phyloP scores from a whole-genome alignment of 129 eudicot species.

The Escallonia herrerae region DNA sequence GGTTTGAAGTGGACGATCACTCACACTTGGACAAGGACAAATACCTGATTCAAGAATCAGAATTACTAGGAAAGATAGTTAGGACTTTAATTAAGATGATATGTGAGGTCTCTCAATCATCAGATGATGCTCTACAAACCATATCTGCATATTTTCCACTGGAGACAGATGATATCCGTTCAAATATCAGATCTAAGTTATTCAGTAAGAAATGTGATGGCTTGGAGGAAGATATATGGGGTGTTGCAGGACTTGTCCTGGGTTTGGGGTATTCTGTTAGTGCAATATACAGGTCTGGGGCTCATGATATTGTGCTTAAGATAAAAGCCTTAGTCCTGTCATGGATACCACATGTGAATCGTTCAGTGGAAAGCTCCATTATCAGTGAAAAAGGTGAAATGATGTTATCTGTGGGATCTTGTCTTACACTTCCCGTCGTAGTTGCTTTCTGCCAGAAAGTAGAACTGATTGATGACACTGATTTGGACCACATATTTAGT shows the following conservation, averaged over 20 bases:
- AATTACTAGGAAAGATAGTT: constrained; percentile 53
- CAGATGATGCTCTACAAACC: constrained; percentile 36
- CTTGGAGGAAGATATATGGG: constrained; percentile 85
- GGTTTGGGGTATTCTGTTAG: constrained; percentile 75
- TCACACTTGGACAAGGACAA: constrained; percentile 32
- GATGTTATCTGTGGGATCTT: constrained; percentile 56
- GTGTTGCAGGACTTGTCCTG: constrained; percentile 72
- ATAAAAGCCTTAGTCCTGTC: constrained; percentile 46
- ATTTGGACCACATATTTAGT: constrained; percentile 37
- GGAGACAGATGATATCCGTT: constrained; percentile 22
- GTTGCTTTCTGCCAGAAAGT: constrained; percentile 62
- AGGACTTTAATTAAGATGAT: constrained; percentile 49
- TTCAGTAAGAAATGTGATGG: constrained; percentile 25
- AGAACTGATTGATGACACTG: constrained; percentile 62
- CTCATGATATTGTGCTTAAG: constrained; percentile 46
- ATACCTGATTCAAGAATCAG: constrained; percentile 44
- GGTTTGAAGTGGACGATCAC: constrained; percentile 27
- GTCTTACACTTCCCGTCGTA: constrained; percentile 64
- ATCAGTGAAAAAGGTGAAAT: constrained; percentile 17
- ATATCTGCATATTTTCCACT: constrained; percentile 40
- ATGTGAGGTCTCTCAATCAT: constrained; percentile 36
- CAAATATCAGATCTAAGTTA: constrained; percentile 16
- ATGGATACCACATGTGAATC: constrained; percentile 51
- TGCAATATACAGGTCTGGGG: constrained; percentile 69
- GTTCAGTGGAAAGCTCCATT: constrained; percentile 12